Evolutionary conservation across 495 filamentous ascomycete species (phyloP), one percentile per base, ranked within the genome.

Genomic region (Penicillium coprophilum): DNA sequence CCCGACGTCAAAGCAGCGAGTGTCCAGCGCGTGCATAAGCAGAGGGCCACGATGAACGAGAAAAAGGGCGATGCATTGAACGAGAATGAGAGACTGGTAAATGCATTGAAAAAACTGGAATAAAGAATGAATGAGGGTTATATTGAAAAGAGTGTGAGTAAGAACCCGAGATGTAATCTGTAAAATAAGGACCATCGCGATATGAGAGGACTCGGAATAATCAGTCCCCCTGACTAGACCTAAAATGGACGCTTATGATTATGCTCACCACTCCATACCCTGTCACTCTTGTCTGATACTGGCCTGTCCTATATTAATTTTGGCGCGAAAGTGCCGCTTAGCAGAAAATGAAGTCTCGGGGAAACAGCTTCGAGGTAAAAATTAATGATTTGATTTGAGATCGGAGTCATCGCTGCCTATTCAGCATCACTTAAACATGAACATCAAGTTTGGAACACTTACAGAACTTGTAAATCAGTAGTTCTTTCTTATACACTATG

Each of bases 401-500:
- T 12, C 15, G 6, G 31, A 34, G 15, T 2, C 3, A 13, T 34
- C 31, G 11, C 8, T 32, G n/a, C 46, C 47, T 34, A 34, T 13
- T 34, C 19, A 15, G 28, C 20, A 48, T 21, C 27, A 36, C 17
- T 21, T 23, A 17, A 34, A 32, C 1, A 38, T 4, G 19, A 49
- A 15, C 31, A 36, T 7, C 7, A 49, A 27, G 20, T 36, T 38
- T 50, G 47, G 30, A 21, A 32, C 9, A 30, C 6, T 11, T 23
- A 31, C 32, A 24, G 19, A 27, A 24, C 31, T 50, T 50, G 48
- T 27, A 50, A 31, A 49, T 24, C n/a, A 47, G 45, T 30, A 46
- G 54, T 43, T 19, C 23, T 5, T n/a, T 49, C 50, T 32, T 50
- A 50, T 56, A 50, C 46, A 56, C 15, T 43, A 56, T 56, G 34